These are phyloP conservation scores for Yarrowia bubula DNA, from an alignment of 805 yeast species.

Conservation along the genomic window DNA sequence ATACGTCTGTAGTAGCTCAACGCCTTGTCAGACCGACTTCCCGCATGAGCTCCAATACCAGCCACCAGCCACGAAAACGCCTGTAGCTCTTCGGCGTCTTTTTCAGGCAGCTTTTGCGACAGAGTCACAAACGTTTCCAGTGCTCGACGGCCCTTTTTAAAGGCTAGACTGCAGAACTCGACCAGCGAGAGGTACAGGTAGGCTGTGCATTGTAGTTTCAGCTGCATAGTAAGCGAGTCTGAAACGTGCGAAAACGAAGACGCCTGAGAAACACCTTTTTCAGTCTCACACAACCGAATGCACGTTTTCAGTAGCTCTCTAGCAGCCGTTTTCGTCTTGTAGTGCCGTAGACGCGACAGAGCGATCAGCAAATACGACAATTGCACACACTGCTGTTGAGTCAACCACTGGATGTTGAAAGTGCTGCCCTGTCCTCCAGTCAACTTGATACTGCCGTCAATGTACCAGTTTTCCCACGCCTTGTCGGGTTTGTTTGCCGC, in stretches of 20 bases:
- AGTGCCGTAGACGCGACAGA: neutral
- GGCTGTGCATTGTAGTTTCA: slow-evolving; percentile 1
- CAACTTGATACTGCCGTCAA: slow-evolving; percentile 15
- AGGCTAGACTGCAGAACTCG: slow-evolving; percentile 11
- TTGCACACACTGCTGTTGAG: slow-evolving; percentile 1
- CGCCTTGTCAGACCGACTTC: neutral
- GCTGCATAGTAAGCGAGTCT: neutral
- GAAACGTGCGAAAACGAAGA: slow-evolving; percentile 7
- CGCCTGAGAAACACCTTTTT: neutral
- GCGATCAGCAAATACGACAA: neutral
- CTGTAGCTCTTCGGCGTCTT: slow-evolving; percentile 1
- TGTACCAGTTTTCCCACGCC: slow-evolving; percentile 25
- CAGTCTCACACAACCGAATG: neutral
- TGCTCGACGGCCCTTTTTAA: slow-evolving; percentile 10
- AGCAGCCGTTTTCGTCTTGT: slow-evolving; percentile 5
- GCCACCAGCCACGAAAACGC: slow-evolving; percentile 11
- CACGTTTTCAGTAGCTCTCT: neutral
- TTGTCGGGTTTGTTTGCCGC: slow-evolving; percentile 22
- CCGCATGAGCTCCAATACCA: neutral
- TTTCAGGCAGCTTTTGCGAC: neutral
- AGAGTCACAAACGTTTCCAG: neutral
- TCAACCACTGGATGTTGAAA: slow-evolving; percentile 16
- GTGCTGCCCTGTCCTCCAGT: slow-evolving; percentile 12
- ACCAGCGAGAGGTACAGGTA: slow-evolving; percentile 5
- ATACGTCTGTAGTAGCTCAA: neutral